Evolutionary conservation across 1,284 basidiomycete species (phyloP).

Genomic region (Xerocomus cyaneibrunnescens): DNA sequence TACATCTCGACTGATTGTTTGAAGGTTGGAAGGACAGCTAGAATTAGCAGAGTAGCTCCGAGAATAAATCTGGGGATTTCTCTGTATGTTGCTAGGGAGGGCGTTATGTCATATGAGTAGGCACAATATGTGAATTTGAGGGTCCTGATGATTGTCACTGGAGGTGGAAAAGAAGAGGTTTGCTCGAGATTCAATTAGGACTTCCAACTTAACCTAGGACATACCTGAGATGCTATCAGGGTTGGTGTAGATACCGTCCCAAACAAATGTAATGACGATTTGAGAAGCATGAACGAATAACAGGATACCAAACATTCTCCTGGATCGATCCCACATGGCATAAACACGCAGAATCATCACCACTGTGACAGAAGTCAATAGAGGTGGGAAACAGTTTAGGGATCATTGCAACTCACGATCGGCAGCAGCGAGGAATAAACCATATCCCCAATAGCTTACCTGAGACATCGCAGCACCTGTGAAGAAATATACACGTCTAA

Average conservation of each 20-base stretch:
- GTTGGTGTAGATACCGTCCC: not conserved
- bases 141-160: not conserved
- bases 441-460: not conserved
- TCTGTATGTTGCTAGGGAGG: not conserved
- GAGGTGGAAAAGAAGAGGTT: not conserved
- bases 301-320: not conserved
- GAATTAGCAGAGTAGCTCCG: not conserved
- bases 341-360: conserved; percentile 6
- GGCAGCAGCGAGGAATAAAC: conserved; percentile 2
- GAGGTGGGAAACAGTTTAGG: too few relatives aligned
- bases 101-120: not conserved
- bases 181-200: not conserved
- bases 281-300: not conserved
- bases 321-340: conserved; percentile 4
- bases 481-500: not conserved
- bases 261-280: not conserved
- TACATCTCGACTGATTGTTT: not conserved
- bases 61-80: not conserved
- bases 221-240: not conserved
- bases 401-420: not conserved
- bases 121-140: not conserved
- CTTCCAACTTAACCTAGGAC: not conserved
- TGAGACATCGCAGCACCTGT: not conserved
- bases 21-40: not conserved
- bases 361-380: not conserved